These are phyloP conservation scores for Scutellaria minor DNA, from an alignment of 257 asterid genomes.

Conservation along the genomic window DNA sequence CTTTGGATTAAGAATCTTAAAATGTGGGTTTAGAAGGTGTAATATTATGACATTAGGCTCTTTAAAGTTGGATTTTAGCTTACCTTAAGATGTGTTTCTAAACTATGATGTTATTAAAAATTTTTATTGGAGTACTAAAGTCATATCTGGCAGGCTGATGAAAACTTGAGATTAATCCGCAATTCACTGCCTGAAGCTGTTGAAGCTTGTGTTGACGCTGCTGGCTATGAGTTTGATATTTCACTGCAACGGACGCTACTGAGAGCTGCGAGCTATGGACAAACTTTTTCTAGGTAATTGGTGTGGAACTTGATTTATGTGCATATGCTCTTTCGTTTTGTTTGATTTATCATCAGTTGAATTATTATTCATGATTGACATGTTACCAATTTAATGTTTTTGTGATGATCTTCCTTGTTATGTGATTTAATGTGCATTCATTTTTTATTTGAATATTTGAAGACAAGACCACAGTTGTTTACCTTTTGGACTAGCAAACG, in stretches of 20 bases:
- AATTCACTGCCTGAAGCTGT: slow-evolving; percentile 91
- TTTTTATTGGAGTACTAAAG: slow-evolving; percentile 27
- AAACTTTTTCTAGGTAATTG: slow-evolving; percentile 90
- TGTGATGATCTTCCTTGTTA: slow-evolving; percentile 5
- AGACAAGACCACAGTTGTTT: neutral
- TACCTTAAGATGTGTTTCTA: slow-evolving; percentile 22
- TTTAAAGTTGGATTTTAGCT: slow-evolving; percentile 10
- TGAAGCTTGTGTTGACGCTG: slow-evolving; percentile 94
- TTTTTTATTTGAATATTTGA: neutral
- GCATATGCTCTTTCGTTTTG: neutral
- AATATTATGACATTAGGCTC: slow-evolving; percentile 3
- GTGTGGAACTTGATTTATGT: slow-evolving; percentile 28
- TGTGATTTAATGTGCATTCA: neutral
- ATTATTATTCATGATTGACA: slow-evolving; percentile 5
- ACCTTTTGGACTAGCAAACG: neutral
- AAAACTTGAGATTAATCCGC: slow-evolving; percentile 89
- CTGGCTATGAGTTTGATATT: slow-evolving; percentile 88
- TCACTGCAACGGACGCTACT: slow-evolving; percentile 74
- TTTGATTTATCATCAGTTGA: neutral
- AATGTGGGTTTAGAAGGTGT: slow-evolving; percentile 26
- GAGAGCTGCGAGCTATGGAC: slow-evolving; percentile 98
- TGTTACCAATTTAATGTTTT: neutral
- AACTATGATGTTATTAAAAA: neutral
- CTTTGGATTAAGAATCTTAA: neutral
- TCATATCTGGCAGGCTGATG: slow-evolving; percentile 78